Base-by-base conservation (phyloP, 2,329 filamentous ascomycete species). In the Lachnellula subtilissima region DNA sequence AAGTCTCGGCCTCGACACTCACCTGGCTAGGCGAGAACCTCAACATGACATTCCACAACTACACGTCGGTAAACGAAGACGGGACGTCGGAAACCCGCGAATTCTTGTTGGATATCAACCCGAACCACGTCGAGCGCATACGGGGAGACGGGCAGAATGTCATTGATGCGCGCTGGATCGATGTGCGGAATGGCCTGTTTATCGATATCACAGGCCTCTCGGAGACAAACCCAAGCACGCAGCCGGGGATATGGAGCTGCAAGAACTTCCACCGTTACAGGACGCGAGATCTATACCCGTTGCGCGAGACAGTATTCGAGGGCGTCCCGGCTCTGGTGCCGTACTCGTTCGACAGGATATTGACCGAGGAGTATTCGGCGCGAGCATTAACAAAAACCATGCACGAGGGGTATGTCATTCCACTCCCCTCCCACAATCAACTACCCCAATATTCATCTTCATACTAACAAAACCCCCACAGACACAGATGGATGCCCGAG, bases 81-180 rank as follows among this genome's bases (percentile, higher is more conserved):
- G 69, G 70, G 4, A 59, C 73, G 64, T 55, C 78, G 67, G 69
- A 78, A 55, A 64, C 73, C 47, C 75, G 80, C 17, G 69, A 76
- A 43, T 95, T 89, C 66, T 76, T 93, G 12, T 78, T 94, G 12
- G 89, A 94, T 67, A 76, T 93, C 58, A 94, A 93, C 72, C 87
- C 88, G 0, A 83, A 85, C 74, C 79, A 84, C 64, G 75, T 75
- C 55, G 79, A 87, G 53, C 75, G 86, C 2, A 76, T 77, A 25
- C 78, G 82, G 22, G 85, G 85, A 45, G 79, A 88, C 64, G 88
- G 88, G 17, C 74, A 78, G 67, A 95, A 95, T 69, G 81, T 94
- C 54, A 94, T 94, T 65, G 90, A 94, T 71, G 89, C 86, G 23
- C 80, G 90, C 47, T 95, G 88, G 88, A 89, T 94, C 67, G 89